These are phyloP conservation scores for Metschnikowia cerradonensis DNA, from an alignment of 805 yeast genomes.

Conservation along the genomic window DNA sequence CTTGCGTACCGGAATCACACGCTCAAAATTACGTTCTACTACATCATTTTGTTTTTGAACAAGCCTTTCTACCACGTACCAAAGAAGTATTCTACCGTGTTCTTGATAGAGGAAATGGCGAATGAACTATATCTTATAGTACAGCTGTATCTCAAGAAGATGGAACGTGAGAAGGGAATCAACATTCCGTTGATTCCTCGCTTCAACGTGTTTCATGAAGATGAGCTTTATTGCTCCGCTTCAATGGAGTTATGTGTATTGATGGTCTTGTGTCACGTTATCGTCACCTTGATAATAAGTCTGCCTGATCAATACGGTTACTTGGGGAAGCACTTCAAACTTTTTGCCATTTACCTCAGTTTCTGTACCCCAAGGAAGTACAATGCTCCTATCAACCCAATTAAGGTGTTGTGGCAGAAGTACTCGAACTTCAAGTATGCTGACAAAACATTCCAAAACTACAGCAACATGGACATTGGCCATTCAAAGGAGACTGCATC, in stretches of 20 bases:
- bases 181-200: neutral
- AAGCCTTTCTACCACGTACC: constrained; percentile 20
- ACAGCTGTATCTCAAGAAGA: constrained; percentile 8
- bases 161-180: constrained; percentile 7
- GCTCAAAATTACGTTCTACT: constrained; percentile 15
- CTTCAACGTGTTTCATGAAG: neutral
- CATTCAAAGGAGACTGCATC: neutral
- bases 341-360: constrained; percentile 14
- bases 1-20: constrained; percentile 16
- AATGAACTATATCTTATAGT: constrained; percentile 14
- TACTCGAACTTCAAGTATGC: constrained; percentile 9
- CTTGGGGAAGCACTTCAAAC: constrained; percentile 15
- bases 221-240: constrained; percentile 12
- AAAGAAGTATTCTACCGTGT: constrained; percentile 15
- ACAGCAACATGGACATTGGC: neutral
- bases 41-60: constrained; percentile 15
- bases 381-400: constrained; percentile 14
- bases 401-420: constrained; percentile 9
- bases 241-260: constrained; percentile 16
- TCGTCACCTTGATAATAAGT: constrained; percentile 14
- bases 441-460: constrained; percentile 1
- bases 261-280: constrained; percentile 13
- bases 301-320: constrained; percentile 17
- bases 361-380: constrained; percentile 16
- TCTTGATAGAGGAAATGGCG: constrained; percentile 18